Base-by-base conservation (phyloP, 148 eudicot species). In the Rhododendron ovatum region DNA sequence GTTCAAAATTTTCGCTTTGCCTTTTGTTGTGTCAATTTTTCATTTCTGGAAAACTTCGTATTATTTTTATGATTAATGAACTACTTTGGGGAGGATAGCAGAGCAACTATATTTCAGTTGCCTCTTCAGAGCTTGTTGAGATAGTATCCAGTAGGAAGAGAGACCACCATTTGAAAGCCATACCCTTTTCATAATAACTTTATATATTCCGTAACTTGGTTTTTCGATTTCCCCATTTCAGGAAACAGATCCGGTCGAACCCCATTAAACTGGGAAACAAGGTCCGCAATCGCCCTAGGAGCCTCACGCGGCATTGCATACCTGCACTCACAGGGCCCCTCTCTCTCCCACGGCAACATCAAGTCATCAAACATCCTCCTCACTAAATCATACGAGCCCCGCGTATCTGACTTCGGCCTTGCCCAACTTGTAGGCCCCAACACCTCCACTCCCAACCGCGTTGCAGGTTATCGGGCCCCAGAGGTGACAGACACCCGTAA, bases 391-490 rank as follows among this genome's bases (percentile, higher is more conserved):
- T 84, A 83, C 30, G 93, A 88, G 6, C 89, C 96, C 33, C 87
- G 91, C 12, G 88, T 93, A 26, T 90, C 92, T 0, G 96, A 93
- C 84, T 93, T 86, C n/a, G 96, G 96, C 65, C 88, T 84, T 88
- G 93, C 74, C 90, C 92, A 82, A 33, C 94, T 84, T 14, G 67
- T 53, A 1, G 86, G 81, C 67, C 74, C 84, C 59, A 83, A 43
- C 81, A 85, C 63, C 67, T 82, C 95, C 51, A 85, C 88, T 12
- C 90, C 93, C 4, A 89, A 87, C 80, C 98, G 96, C 37, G 53
- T 89, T 61, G 94, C 94, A 10, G 98, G 98, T 24, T 96, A 96
- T 78, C 92, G 98, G 0, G 98, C 98, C 8, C 98, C 98, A 1
- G 98, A 96, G 87, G 93, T 93, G 0, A 88, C 93, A 2, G 98